phyloP scores from a whole-genome alignment of 257 asterid species.

The Gentiana straminea region DNA sequence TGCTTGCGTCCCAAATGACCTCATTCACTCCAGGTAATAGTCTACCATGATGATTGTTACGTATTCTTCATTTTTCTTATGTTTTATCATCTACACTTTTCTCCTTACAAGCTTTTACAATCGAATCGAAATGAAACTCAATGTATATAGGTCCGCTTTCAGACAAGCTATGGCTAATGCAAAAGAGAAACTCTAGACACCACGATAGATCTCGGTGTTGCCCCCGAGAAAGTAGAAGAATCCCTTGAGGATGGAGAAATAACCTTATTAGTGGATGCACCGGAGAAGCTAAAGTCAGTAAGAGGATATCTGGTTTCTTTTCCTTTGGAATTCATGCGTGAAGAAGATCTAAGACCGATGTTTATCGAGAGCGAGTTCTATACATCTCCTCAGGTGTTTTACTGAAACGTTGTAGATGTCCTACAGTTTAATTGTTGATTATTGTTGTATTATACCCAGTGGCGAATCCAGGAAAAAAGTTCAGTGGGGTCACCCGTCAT shows the following conservation, averaged over 20 bases:
- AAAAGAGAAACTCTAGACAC: constrained; percentile 73
- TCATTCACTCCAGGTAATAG: constrained; percentile 65
- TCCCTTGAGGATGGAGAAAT: too few relatives aligned
- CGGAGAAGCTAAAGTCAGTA: constrained; percentile 36
- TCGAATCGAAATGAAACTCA: background rate
- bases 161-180: constrained; percentile 65
- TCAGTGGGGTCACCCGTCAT: too few relatives aligned
- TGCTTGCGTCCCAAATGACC: constrained; percentile 81
- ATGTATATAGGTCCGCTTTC: constrained; percentile 48
- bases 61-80: background rate
- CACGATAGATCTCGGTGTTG: constrained; percentile 87
- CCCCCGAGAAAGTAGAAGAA: constrained; percentile 46
- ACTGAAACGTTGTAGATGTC: constrained; percentile 22
- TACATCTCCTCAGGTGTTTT: constrained; percentile 74
- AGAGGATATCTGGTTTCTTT: constrained; percentile 79
- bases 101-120: background rate
- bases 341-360: constrained; percentile 79
- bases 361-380: constrained; percentile 90
- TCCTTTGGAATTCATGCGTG: constrained; percentile 80
- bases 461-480: too few relatives aligned
- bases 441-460: too few relatives aligned
- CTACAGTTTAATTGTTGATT: too few relatives aligned
- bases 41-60: background rate
- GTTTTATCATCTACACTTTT: background rate
- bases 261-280: constrained; percentile 20